Conservation (phyloP, 129 eudicot genomes). For the Apium graveolens region DNA sequence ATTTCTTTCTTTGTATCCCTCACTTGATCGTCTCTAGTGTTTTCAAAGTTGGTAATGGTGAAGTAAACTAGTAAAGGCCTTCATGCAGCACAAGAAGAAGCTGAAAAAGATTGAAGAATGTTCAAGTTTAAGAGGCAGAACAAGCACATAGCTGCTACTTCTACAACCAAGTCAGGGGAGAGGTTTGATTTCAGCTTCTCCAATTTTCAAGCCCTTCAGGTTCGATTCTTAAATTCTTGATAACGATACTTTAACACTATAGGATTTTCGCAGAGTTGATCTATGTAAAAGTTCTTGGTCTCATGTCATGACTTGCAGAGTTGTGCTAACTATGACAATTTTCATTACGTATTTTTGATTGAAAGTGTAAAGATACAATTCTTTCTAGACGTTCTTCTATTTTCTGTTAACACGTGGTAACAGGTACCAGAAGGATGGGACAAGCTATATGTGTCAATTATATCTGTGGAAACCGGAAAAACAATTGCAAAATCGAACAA, state of each 20-base stretch:
- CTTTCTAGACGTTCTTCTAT: neutral
- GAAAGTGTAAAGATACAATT: neutral
- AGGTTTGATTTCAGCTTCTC: constrained; percentile 72
- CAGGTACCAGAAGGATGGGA: constrained; percentile 99
- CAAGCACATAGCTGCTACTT: constrained; percentile 2
- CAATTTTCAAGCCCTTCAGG: constrained; percentile 85
- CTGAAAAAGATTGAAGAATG: constrained; percentile 30
- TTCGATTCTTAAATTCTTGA: neutral
- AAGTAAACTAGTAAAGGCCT: constrained; percentile 1
- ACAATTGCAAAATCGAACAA: constrained; percentile 63
- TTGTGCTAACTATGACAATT: neutral
- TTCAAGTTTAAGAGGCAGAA: constrained; percentile 53
- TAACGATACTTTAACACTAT: neutral
- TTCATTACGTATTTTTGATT: neutral
- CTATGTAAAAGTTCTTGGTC: neutral
- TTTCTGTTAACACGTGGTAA: neutral
- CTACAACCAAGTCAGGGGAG: constrained; percentile 29
- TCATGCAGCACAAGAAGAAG: constrained; percentile 14
- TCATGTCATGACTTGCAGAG: too few relatives aligned
- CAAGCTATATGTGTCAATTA: constrained; percentile 71
- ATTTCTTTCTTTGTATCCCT: constrained; percentile 28
- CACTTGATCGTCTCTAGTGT: neutral
- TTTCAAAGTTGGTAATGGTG: constrained; percentile 7
- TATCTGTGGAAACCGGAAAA: constrained; percentile 80
- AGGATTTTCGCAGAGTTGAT: too few relatives aligned